Conservation (phyloP, 2,329 filamentous ascomycete species). For the Penicillium polonicum region DNA sequence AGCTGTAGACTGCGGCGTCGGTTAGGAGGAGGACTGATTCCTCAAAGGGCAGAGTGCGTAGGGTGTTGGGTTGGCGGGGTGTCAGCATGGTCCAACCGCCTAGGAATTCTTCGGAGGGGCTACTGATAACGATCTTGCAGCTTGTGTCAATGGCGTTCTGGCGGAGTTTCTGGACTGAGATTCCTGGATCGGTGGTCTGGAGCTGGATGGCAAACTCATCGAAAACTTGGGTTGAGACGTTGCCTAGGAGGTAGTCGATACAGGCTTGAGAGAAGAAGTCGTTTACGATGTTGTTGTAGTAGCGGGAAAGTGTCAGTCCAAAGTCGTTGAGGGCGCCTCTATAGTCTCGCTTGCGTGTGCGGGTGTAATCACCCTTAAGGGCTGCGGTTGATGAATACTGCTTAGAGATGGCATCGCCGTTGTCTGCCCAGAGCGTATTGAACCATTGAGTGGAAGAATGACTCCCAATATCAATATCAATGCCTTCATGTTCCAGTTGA, state of each 20-base stretch:
- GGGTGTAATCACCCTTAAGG: conserved; percentile 93
- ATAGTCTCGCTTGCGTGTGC: conserved; percentile 86
- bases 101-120: conserved; percentile 79
- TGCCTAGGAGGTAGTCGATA: conserved; percentile 91
- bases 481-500: conserved; percentile 73
- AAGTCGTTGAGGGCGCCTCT: conserved; percentile 89
- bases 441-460: conserved; percentile 89
- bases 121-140: conserved; percentile 79
- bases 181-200: conserved; percentile 86
- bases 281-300: conserved; percentile 86
- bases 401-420: conserved; percentile 91
- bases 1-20: conserved; percentile 79
- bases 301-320: conserved; percentile 74
- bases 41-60: conserved; percentile 72
- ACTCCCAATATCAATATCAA: conserved; percentile 69
- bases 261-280: conserved; percentile 95
- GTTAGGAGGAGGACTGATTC: conserved; percentile 87
- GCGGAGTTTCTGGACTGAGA: conserved; percentile 79
- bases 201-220: conserved; percentile 93
- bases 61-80: conserved; percentile 68
- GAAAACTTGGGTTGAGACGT: conserved; percentile 80
- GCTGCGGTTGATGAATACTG: conserved; percentile 95
- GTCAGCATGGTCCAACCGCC: conserved; percentile 87
- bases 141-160: conserved; percentile 88
- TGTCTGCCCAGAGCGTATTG: conserved; percentile 95